Evolutionary conservation across 1,284 basidiomycete species (phyloP), one percentile per base, ranked within the genome.

Genomic region (Flammula alnicola): DNA sequence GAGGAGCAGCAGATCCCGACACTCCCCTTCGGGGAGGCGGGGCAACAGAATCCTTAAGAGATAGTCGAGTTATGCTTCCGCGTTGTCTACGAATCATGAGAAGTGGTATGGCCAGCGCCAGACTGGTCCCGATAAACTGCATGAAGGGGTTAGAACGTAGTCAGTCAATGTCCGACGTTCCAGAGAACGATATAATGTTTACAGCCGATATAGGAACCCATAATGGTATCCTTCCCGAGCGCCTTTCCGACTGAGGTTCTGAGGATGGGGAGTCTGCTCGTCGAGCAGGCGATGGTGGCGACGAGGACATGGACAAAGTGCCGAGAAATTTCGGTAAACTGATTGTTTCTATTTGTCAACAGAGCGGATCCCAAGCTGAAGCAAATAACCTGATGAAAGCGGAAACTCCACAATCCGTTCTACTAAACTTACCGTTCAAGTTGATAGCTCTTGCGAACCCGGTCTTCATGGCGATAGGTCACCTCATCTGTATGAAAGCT

Each of bases 171-270:
- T n/a, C 3, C n/a, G 19, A 19, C 25, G 11, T 17, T 26, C 25
- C 20, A 31, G 10, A 46, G 30, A 30, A 3, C 17, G 11, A 29
- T 14, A 8, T 27, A 17, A 12, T 26, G 47, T 62, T 49, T 57
- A 69, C 69, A 9, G 63, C 62, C 10, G 67, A 64, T 31, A 69
- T 49, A 26, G 68, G 65, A 11, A 68, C 47, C 69, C 68, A 68
- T 66, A 54, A 46, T 49, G 64, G 61, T 31, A 65, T n/a, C 49
- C 35, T 55, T 52, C 4, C 50, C 54, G 16, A 51, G 25, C 23
- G 38, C 30, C 14, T 41, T 6, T 42, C 33, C n/a, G 38, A 17
- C 32, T 31, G 16, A 3, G 40, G 16, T 31, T 32, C 22, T 27
- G 47, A 37, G 8, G 40, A 22, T 16, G 32, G 29, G 22, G 47